A percentile compares a stretch with the other conserved stretches of the same genome.
Conservation (phyloP, 1,284 basidiomycete species). For the Cutaneotrichosporon dermatis region DNA sequence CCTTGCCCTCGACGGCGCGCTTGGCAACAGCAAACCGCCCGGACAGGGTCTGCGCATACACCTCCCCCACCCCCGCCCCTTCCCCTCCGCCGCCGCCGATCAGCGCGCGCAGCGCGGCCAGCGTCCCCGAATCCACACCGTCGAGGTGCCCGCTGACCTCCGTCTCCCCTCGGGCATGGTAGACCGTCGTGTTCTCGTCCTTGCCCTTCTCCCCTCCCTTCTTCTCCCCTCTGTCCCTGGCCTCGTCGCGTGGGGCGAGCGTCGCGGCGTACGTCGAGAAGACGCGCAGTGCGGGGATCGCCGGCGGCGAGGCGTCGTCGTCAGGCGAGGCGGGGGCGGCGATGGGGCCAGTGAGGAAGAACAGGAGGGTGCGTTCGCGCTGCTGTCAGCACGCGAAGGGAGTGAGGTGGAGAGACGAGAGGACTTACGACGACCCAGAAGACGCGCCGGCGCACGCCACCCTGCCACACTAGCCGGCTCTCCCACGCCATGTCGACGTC, state of each 20-base stretch:
- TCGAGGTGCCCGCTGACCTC: slow-evolving; percentile 21
- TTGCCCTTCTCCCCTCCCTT: not conserved
- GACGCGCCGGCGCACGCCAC: slow-evolving; percentile 16
- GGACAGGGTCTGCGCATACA: slow-evolving; percentile 24
- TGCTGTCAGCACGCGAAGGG: slow-evolving; percentile 3
- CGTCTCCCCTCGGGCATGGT: slow-evolving; percentile 4
- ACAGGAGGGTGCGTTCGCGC: slow-evolving; percentile 32
- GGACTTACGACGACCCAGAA: slow-evolving; percentile 35
- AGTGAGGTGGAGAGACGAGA: too few relatives aligned
- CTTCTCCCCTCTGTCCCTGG: too few relatives aligned
- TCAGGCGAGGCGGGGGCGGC: not conserved
- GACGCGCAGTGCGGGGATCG: slow-evolving; percentile 1
- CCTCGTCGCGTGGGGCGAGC: not conserved
- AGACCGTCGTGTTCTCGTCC: slow-evolving; percentile 13
- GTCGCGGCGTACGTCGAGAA: not conserved
- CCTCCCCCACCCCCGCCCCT: slow-evolving; percentile 10
- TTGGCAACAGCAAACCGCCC: slow-evolving; percentile 30
- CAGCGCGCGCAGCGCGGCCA: slow-evolving; percentile 8
- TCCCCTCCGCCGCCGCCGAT: not conserved
- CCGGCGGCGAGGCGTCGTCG: not conserved
- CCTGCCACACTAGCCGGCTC: slow-evolving; percentile 18
- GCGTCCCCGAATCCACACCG: slow-evolving; percentile 10
- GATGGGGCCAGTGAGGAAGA: slow-evolving; percentile 10
- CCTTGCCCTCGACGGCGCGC: not conserved
- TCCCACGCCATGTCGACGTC: slow-evolving; percentile 12